These are phyloP conservation scores for Syzygium grande DNA, from an alignment of 345 rosid species.

Conservation along the genomic window DNA sequence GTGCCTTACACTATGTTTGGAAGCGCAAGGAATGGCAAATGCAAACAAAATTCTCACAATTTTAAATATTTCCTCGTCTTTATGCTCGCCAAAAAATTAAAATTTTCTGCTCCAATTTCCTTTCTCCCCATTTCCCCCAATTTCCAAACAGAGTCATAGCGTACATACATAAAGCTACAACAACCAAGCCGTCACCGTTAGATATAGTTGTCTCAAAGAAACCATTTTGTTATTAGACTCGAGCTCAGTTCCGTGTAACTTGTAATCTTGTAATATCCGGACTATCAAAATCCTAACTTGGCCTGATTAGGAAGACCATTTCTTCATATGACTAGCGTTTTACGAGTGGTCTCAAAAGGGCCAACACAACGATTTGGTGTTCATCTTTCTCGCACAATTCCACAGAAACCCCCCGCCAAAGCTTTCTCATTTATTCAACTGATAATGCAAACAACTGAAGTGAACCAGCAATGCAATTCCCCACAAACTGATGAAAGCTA, in stretches of 20 bases:
- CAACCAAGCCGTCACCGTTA: background rate
- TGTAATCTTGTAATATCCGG: background rate
- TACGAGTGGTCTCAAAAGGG: background rate
- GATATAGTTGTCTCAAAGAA: background rate
- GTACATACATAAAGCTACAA: background rate
- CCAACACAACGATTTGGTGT: background rate
- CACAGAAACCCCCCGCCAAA: background rate
- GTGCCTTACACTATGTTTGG: background rate
- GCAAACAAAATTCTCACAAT: background rate
- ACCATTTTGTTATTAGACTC: background rate
- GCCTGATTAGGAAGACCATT: background rate
- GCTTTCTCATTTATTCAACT: background rate
- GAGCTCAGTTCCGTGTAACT: background rate
- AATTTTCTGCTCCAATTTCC: background rate
- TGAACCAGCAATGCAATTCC: background rate
- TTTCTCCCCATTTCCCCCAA: background rate
- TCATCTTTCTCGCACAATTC: background rate
- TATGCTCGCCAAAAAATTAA: background rate
- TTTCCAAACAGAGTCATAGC: background rate
- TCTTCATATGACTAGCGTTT: background rate
- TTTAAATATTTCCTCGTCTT: background rate
- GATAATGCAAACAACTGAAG: background rate
- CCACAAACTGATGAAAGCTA: background rate
- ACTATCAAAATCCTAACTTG: background rate
- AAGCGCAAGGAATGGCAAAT: background rate